Base-by-base conservation (phyloP, 2,329 filamentous ascomycete species). In the Chrysosphaeria jannelii region DNA sequence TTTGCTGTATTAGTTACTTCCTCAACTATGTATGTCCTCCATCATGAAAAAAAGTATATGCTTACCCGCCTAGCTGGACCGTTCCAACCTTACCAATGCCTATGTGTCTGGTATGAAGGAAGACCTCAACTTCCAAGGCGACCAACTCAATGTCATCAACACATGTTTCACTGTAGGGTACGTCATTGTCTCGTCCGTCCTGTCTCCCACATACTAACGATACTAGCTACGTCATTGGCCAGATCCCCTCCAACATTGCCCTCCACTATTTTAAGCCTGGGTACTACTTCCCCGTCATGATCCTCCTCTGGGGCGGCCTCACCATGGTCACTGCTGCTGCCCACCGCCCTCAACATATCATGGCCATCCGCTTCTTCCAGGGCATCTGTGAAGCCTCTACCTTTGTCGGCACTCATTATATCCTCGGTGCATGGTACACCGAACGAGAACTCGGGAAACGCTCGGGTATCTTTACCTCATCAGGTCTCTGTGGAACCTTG, bases 261-360 rank as follows among this genome's bases (percentile, higher is more conserved):
- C 46, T 71, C 3, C 57, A 67, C 36, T 62, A 65, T 31, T 36
- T 70, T 28, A 51, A 51, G 23, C 64, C 63, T 3, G 49, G 61
- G n/a, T 46, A 57, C 29, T 69, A 58, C 45, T 65, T 65, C 33
- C 63, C 62, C 0, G 33, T 45, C 14, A 65, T 63, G 50, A 64
- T 66, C 53, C 27, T 65, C 11, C 34, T 58, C 27, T 71, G 65
- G 66, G 62, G 55, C 3, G 44, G 48, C 1, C 39, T 71, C 13
- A 70, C 64, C 3, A 64, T 68, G 56, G 43, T 50, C 17, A 63
- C 57, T 2, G 58, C 56, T 2, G 46, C 50, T 3, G 48, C 43
- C 0, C 47, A 53, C 6, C 46, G 42, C 4, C 54, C 57, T 0
- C 41, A 48, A 28, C 39, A 51, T 21, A 59, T 66, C 34, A 62